Conservation (phyloP, 306 rosid genomes). For the Urtica urens region DNA sequence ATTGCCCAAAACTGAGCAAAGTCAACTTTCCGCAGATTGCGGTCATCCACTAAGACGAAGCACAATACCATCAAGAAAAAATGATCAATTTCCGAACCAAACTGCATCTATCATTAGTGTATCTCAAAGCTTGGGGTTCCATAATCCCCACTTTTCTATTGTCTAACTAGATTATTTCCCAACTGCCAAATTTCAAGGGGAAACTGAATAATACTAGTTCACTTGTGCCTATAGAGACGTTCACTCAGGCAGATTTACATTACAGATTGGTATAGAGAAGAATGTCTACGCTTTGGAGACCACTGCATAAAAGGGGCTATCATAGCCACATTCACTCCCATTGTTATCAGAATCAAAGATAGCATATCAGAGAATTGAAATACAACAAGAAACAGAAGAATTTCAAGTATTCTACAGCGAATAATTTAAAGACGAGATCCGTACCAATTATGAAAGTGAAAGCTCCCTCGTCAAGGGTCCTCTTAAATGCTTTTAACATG, state of each 20-base stretch:
- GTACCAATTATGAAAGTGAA: constrained; percentile 93
- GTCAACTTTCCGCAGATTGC: constrained; percentile 99
- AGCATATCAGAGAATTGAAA: constrained; percentile 14
- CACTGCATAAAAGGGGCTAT: not conserved
- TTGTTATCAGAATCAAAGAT: constrained; percentile 17
- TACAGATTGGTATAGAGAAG: constrained; percentile 12
- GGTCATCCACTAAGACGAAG: constrained; percentile 99
- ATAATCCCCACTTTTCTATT: constrained; percentile 68
- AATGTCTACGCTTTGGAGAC: constrained; percentile 9
- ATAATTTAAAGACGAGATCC: constrained; percentile 21
- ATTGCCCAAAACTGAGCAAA: constrained; percentile 99
- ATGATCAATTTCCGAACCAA: constrained; percentile 90
- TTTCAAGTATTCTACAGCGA: too few relatives aligned
- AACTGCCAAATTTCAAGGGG: too few relatives aligned
- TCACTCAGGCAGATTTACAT: constrained; percentile 16
- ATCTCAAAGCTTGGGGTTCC: constrained; percentile 76
- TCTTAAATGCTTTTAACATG: constrained; percentile 96
- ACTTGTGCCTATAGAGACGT: too few relatives aligned
- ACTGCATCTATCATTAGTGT: constrained; percentile 97
- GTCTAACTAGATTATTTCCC: constrained; percentile 53
- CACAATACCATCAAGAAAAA: constrained; percentile 98
- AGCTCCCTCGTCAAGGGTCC: constrained; percentile 82
- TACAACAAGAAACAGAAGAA: constrained; percentile 19
- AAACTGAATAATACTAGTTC: too few relatives aligned
- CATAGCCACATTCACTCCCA: constrained; percentile 4